Evolutionary conservation across 495 filamentous ascomycete genomes (phyloP).

Genomic region (Aspergillus coremiiformis): DNA sequence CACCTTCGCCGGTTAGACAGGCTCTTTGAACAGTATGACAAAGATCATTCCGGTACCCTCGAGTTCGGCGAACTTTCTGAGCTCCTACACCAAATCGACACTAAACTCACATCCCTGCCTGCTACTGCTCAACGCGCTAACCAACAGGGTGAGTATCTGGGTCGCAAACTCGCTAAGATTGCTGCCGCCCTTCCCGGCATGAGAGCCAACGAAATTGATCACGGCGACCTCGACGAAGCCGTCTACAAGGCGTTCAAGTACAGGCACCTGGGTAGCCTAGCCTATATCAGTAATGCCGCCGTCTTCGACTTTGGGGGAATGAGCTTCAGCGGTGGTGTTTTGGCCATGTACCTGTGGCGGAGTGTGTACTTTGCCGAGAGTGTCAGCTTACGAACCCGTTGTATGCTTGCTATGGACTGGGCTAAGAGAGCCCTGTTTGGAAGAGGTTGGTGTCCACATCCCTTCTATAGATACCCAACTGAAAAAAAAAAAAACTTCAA

Average conservation of each 20-base stretch:
- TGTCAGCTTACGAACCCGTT: conserved; percentile 83
- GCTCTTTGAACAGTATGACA: conserved; percentile 87
- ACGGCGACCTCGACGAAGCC: conserved; percentile 88
- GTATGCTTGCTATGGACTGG: conserved; percentile 98
- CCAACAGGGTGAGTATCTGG: conserved; percentile 93
- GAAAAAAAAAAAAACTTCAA: too few species aligned
- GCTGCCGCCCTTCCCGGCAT: conserved; percentile 73
- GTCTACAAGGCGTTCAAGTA: conserved; percentile 97
- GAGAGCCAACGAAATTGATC: conserved; percentile 65
- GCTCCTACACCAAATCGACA: conserved; percentile 83
- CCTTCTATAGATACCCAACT: conserved; percentile 1
- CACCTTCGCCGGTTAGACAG: conserved; percentile 85
- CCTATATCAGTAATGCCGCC: conserved; percentile 93
- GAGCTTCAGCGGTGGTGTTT: conserved; percentile 72
- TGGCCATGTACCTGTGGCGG: conserved; percentile 95
- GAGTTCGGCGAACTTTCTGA: conserved; percentile 89
- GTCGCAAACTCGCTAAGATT: conserved; percentile 88
- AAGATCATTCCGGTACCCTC: conserved; percentile 83
- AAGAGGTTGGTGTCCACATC: conserved; percentile 60
- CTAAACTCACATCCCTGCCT: conserved; percentile 76
- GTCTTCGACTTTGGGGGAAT: conserved; percentile 84
- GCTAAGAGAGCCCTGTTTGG: conserved; percentile 91
- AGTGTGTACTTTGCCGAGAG: conserved; percentile 98
- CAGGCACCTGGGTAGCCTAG: conserved; percentile 81
- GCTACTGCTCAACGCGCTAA: conserved; percentile 95